Percentiles rank a stretch among this genome's conserved stretches.
Conservation (phyloP, 805 yeast genomes). For the Starmerella vitae region DNA sequence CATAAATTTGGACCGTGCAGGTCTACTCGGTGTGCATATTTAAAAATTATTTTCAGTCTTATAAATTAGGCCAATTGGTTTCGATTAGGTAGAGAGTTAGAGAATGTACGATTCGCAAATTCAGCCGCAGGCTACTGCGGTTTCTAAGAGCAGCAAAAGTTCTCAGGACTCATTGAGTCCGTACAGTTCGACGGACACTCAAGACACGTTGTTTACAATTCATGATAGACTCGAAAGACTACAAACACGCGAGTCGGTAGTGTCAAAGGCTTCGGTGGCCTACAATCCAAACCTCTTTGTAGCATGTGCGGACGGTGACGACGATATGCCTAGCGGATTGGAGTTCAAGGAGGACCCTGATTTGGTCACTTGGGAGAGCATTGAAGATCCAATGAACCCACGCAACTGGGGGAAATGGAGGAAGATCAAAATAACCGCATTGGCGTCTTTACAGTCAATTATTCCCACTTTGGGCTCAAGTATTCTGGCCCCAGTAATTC, state of each 20-base stretch:
- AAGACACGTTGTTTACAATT: slow-evolving; percentile 31
- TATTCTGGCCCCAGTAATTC: slow-evolving; percentile 47
- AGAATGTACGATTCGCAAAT: not conserved
- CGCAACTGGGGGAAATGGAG: slow-evolving; percentile 40
- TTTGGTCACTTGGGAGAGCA: slow-evolving; percentile 53
- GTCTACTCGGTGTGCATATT: not conserved
- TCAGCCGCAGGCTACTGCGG: not conserved
- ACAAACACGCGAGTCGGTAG: slow-evolving; percentile 34
- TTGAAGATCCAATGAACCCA: slow-evolving; percentile 49
- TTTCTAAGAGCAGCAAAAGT: not conserved
- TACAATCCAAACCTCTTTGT: slow-evolving; percentile 14
- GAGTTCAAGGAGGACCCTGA: slow-evolving; percentile 52
- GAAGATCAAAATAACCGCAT: slow-evolving; percentile 34
- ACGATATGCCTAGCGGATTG: slow-evolving; percentile 32
- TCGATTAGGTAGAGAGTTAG: not conserved
- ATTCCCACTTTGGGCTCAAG: slow-evolving; percentile 52
- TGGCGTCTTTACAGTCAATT: slow-evolving; percentile 45
- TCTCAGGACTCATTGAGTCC: not conserved
- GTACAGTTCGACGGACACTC: slow-evolving; percentile 1
- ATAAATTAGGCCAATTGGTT: not conserved
- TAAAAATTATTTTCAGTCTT: too few relatives aligned
- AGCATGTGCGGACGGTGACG: slow-evolving; percentile 21
- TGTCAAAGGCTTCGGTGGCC: slow-evolving; percentile 18
- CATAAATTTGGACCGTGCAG: not conserved
- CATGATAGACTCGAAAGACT: slow-evolving; percentile 32